phyloP scores from a whole-genome alignment of 2,329 filamentous ascomycete genomes.

The Penicillium sp. region DNA sequence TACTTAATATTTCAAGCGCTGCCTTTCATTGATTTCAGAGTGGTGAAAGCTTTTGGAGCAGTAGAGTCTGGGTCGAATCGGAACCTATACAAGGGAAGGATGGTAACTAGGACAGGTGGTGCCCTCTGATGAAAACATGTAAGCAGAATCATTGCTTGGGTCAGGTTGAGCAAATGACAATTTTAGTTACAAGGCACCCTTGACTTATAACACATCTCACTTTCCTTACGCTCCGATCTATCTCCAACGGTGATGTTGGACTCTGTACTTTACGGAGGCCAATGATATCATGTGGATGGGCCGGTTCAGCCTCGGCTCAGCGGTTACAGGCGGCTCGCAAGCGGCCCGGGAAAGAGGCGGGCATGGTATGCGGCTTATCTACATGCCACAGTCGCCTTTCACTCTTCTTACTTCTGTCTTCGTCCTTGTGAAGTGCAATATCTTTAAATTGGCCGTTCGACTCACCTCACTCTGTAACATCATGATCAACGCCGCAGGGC shows the following conservation, averaged over 20 bases:
- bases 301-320: slow-evolving; percentile 34
- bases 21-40: too few species aligned
- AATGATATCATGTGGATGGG: slow-evolving; percentile 25
- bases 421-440: background rate
- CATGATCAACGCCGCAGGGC: slow-evolving; percentile 31
- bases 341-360: slow-evolving; percentile 25
- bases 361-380: background rate
- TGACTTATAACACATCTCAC: background rate
- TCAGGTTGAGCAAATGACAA: background rate
- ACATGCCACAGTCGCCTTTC: slow-evolving; percentile 7
- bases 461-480: background rate
- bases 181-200: background rate
- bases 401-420: slow-evolving; percentile 6
- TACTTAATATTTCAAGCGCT: too few species aligned
- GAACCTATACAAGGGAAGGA: too few species aligned
- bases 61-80: too few species aligned
- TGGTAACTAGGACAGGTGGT: too few species aligned
- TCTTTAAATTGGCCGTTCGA: background rate
- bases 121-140: too few species aligned
- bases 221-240: background rate
- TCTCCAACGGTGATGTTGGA: background rate
- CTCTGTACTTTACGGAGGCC: background rate
- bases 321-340: slow-evolving; percentile 33
- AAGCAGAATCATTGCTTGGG: too few species aligned
- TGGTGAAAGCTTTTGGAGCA: too few species aligned